Percentiles rank a stretch among this genome's conserved stretches.
phyloP scores from a whole-genome alignment of 768 basidiomycete species.

The Mycena leptocephala region DNA sequence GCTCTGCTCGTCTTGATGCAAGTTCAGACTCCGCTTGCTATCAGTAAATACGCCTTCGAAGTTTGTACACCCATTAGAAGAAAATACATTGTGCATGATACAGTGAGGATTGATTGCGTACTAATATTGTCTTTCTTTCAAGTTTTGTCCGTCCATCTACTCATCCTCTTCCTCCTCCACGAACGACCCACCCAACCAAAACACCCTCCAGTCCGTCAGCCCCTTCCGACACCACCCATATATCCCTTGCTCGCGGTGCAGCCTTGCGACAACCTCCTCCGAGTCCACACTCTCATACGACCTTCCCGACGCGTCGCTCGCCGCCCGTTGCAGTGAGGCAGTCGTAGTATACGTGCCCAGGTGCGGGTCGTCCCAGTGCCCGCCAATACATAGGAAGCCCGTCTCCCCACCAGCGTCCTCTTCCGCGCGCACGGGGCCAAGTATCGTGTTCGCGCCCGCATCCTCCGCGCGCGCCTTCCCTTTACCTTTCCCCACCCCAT shows the following conservation, averaged over 20 bases:
- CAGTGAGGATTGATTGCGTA: conserved; percentile 13
- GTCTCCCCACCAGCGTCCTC: conserved; percentile 78
- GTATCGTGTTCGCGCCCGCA: conserved; percentile 40
- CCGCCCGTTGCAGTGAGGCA: conserved; percentile 60
- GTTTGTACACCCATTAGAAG: neutral
- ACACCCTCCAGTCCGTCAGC: conserved; percentile 82
- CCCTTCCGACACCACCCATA: conserved; percentile 89
- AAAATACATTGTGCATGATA: conserved; percentile 27
- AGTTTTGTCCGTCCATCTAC: conserved; percentile 3
- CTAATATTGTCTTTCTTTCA: neutral
- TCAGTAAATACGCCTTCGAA: too few species aligned
- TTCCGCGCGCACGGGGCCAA: conserved; percentile 63
- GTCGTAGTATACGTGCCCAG: conserved; percentile 65
- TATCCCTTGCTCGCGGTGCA: conserved; percentile 74
- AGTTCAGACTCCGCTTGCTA: too few species aligned
- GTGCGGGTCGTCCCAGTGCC: conserved; percentile 65
- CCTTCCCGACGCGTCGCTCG: conserved; percentile 58
- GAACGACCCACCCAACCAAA: conserved; percentile 83
- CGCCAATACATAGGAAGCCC: conserved; percentile 70
- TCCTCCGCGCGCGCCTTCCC: conserved; percentile 61
- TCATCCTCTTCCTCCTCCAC: conserved; percentile 49
- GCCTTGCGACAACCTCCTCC: conserved; percentile 61
- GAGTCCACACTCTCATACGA: conserved; percentile 71
- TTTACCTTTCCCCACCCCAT: conserved; percentile 57
- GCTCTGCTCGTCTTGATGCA: too few species aligned